phyloP scores from a whole-genome alignment of 2,329 filamentous ascomycete genomes.

The Aspergillus viridinutans region DNA sequence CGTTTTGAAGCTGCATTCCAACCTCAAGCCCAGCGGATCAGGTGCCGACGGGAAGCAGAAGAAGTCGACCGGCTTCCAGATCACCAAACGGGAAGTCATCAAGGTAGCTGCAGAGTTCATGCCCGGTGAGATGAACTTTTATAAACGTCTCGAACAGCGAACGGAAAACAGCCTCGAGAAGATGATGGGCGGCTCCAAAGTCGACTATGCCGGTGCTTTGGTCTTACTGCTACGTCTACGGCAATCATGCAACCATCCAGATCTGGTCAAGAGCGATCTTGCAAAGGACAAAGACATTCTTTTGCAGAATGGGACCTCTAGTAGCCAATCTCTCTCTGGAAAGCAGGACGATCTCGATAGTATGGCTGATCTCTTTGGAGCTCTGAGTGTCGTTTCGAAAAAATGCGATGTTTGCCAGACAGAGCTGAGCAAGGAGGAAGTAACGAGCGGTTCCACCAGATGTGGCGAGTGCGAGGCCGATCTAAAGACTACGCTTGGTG shows the following conservation, averaged over 20 bases:
- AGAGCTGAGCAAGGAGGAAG: slow-evolving; percentile 57
- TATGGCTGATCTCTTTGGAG: slow-evolving; percentile 80
- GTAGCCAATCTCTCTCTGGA: slow-evolving; percentile 48
- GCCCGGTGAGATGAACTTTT: slow-evolving; percentile 76
- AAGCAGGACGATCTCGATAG: slow-evolving; percentile 67
- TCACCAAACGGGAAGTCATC: slow-evolving; percentile 85
- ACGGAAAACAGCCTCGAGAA: slow-evolving; percentile 81
- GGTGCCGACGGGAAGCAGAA: slow-evolving; percentile 47
- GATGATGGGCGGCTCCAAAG: slow-evolving; percentile 75
- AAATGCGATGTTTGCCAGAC: slow-evolving; percentile 80
- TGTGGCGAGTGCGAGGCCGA: slow-evolving; percentile 75
- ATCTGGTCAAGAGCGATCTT: slow-evolving; percentile 78
- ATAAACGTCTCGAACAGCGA: slow-evolving; percentile 74
- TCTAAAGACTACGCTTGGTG: slow-evolving; percentile 55
- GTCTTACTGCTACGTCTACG: slow-evolving; percentile 85
- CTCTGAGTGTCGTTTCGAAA: slow-evolving; percentile 71
- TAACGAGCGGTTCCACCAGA: slow-evolving; percentile 49
- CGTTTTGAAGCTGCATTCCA: slow-evolving; percentile 83
- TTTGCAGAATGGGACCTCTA: slow-evolving; percentile 54
- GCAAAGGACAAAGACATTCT: slow-evolving; percentile 84
- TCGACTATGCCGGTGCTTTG: slow-evolving; percentile 91
- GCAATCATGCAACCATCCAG: slow-evolving; percentile 92
- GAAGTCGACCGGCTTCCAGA: slow-evolving; percentile 68
- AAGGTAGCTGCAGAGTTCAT: slow-evolving; percentile 75
- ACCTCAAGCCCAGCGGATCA: slow-evolving; percentile 67